Conservation (phyloP, 345 rosid species). For the Garcia nutans region DNA sequence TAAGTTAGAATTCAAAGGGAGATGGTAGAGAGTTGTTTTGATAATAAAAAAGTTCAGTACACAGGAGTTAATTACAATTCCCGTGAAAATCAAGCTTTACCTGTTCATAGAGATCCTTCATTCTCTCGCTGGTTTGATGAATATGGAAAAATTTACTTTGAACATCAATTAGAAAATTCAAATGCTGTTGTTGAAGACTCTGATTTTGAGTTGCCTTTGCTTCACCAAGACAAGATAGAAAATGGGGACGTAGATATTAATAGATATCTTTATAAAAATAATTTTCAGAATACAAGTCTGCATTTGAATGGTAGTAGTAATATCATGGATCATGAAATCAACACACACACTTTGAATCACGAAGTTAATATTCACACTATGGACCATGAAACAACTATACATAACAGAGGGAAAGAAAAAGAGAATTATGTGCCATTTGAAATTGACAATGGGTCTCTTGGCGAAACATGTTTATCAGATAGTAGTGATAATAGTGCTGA, state of each 20-base stretch:
- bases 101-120: constrained; percentile 40
- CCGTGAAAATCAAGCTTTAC: constrained; percentile 25
- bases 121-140: constrained; percentile 44
- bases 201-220: constrained; percentile 14
- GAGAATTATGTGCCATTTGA: constrained; percentile 51
- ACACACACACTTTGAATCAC: not conserved
- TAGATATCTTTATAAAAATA: not conserved
- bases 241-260: constrained; percentile 27
- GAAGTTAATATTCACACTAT: constrained; percentile 8
- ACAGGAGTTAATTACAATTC: constrained; percentile 14
- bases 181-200: not conserved
- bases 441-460: constrained; percentile 48
- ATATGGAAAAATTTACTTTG: constrained; percentile 27
- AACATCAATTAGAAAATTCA: not conserved
- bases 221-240: constrained; percentile 24
- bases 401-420: constrained; percentile 18
- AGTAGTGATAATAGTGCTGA: constrained; percentile 33
- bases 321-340: constrained; percentile 17
- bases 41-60: constrained; percentile 22
- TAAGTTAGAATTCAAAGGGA: constrained; percentile 28
- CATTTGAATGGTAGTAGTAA: constrained; percentile 2
- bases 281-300: not conserved
- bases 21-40: constrained; percentile 34
- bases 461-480: not conserved
- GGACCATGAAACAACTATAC: constrained; percentile 10